These are phyloP conservation scores for Penicillium diatomitis DNA, from an alignment of 495 filamentous ascomycete species.

Conservation along the genomic window DNA sequence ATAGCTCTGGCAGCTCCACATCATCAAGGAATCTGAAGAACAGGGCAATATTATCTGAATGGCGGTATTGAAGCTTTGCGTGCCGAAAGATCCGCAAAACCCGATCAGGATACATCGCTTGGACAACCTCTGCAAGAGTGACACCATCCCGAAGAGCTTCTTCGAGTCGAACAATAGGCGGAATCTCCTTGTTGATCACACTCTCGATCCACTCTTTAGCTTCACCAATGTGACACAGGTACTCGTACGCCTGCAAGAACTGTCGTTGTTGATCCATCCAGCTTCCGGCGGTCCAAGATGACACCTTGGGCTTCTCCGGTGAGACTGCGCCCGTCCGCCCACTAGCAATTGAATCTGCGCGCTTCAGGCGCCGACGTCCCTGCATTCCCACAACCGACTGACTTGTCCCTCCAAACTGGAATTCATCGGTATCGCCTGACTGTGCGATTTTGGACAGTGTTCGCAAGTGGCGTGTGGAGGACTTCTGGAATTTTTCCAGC, in stretches of 20 bases:
- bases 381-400: constrained; percentile 82
- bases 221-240: constrained; percentile 98
- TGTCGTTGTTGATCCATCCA: constrained; percentile 99
- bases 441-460: constrained; percentile 82
- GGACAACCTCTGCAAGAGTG: constrained; percentile 91
- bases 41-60: constrained; percentile 91
- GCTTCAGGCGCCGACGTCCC: constrained; percentile 74
- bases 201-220: constrained; percentile 99
- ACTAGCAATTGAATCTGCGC: constrained; percentile 48
- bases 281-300: constrained; percentile 75
- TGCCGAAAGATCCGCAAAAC: constrained; percentile 75
- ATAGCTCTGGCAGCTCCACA: constrained; percentile 93
- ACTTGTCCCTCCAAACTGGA: constrained; percentile 60
- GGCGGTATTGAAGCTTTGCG: constrained; percentile 79
- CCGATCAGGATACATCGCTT: constrained; percentile 70
- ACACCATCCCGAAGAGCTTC: constrained; percentile 90
- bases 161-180: constrained; percentile 92
- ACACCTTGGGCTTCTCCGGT: constrained; percentile 39
- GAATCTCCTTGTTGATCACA: constrained; percentile 78
- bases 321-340: constrained; percentile 34
- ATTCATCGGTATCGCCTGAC: constrained; percentile 63
- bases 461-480: constrained; percentile 78
- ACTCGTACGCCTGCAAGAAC: constrained; percentile 96
- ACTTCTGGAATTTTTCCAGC: constrained; percentile 67
- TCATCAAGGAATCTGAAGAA: constrained; percentile 93